A percentile compares a stretch with the other conserved stretches of the same genome.
phyloP scores from a whole-genome alignment of 2,329 filamentous ascomycete genomes.

The Celoporthe dispersa region DNA sequence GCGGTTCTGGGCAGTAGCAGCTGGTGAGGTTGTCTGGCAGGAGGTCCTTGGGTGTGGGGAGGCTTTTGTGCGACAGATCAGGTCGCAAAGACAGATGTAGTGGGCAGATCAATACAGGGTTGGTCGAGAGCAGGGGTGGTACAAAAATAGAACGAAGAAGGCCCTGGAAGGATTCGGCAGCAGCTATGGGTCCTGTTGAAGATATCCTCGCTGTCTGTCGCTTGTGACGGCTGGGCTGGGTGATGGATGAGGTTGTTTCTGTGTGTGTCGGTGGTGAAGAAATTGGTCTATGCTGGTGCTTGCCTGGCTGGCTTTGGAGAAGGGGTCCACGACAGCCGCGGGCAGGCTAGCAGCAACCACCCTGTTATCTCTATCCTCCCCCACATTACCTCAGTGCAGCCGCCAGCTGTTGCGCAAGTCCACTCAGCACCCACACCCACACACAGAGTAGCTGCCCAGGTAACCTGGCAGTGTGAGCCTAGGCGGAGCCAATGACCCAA shows the following conservation, averaged over 20 bases:
- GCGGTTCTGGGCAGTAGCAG: slow-evolving; percentile 1
- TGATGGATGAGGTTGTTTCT: not conserved
- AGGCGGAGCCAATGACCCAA: not conserved
- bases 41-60: not conserved
- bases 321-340: slow-evolving; percentile 2
- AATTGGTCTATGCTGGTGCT: slow-evolving; percentile 3
- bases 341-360: not conserved
- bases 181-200: slow-evolving; percentile 2
- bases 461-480: not conserved
- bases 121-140: not conserved
- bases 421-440: not conserved
- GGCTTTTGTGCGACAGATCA: slow-evolving; percentile 3
- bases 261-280: slow-evolving; percentile 2
- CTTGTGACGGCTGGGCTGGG: not conserved
- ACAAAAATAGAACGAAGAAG: slow-evolving; percentile 6
- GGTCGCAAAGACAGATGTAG: not conserved
- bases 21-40: slow-evolving; percentile 2
- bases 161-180: not conserved
- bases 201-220: slow-evolving; percentile 3
- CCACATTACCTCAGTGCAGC: not conserved
- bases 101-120: slow-evolving; percentile 8
- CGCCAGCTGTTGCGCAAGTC: not conserved
- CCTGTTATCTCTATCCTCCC: not conserved
- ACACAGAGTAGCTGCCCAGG: no score
- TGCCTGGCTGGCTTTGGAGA: not conserved